Conservation (phyloP, 805 yeast species). For the Pichia sporocuriosa region DNA sequence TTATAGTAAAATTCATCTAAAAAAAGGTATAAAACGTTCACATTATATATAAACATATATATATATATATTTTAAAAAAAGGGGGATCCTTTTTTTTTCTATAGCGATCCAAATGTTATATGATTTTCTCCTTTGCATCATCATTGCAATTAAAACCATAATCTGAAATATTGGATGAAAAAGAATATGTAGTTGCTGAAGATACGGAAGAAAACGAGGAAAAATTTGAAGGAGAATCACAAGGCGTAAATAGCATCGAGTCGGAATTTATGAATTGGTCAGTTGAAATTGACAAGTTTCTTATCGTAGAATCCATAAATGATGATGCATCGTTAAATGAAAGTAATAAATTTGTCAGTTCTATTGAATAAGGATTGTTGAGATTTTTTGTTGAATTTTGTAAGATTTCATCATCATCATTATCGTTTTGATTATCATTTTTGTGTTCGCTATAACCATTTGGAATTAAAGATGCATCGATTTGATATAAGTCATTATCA, state of each 20-base stretch:
- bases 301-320: conserved; percentile 4
- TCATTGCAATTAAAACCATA: not conserved
- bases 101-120: not conserved
- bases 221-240: conserved; percentile 28
- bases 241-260: conserved; percentile 18
- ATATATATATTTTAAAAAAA: not conserved
- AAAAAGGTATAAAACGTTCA: not conserved
- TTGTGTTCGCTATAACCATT: no score
- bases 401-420: not conserved
- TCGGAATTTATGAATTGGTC: conserved; percentile 16
- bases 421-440: conserved; percentile 7
- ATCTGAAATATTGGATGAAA: not conserved
- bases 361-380: conserved; percentile 9
- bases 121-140: not conserved
- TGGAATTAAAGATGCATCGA: conserved; percentile 16
- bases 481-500: conserved; percentile 20
- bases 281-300: conserved; percentile 11
- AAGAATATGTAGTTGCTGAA: conserved; percentile 27
- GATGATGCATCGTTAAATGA: conserved; percentile 11
- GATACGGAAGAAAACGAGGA: conserved; percentile 29
- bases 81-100: not conserved
- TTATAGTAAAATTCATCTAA: not conserved
- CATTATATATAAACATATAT: not conserved
- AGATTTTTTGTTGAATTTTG: not conserved
- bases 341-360: conserved; percentile 15